Base-by-base conservation (phyloP, 768 basidiomycete genomes). In the Imleria badia region DNA sequence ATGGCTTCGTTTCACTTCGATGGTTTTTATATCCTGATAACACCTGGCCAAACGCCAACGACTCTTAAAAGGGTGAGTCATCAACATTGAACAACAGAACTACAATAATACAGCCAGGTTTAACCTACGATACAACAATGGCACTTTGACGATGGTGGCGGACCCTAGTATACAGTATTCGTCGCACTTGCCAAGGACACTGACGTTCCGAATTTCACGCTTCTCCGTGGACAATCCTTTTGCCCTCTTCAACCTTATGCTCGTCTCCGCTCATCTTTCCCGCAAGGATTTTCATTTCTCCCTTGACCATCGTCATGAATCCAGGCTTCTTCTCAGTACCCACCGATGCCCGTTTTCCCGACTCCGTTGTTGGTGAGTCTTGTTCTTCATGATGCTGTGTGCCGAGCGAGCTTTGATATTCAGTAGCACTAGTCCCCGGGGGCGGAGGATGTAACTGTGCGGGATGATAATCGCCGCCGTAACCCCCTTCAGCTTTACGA, bases 241-340 rank as follows among this genome's bases (percentile, higher is more conserved):
- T 66, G 5, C 72, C 72, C 44, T 64, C 60, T 33, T 66, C 66
- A 5, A 73, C 58, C 38, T 70, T 67, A 9, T 54, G 57, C 2
- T 62, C 65, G 11, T 74, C 64, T 11, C 70, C 51, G 3, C 65
- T 64, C 54, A 73, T 47, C 43, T 64, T 67, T 23, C 72, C 72
- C 17, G 64, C 65, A 6, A 73, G 44, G 22, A 72, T 57, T 52
- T 66, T 73, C 52, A 69, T 72, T 55, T 72, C 72, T 2, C 73
- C 72, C 48, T 65, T 73, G 0, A 73, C 56, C 60, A 67, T 59
- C 12, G 62, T 55, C 47, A 74, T 48, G 36, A 73, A 65, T 20
- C 60, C 60, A 26, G 60, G 60, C 49, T 59, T 72, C 54, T 61
- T 69, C 45, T 58, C 61, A 7, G 41, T 15, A 17, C 57, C 34